Evolutionary conservation across 2,329 filamentous ascomycete species (phyloP).

Genomic region (Hortaea werneckii): DNA sequence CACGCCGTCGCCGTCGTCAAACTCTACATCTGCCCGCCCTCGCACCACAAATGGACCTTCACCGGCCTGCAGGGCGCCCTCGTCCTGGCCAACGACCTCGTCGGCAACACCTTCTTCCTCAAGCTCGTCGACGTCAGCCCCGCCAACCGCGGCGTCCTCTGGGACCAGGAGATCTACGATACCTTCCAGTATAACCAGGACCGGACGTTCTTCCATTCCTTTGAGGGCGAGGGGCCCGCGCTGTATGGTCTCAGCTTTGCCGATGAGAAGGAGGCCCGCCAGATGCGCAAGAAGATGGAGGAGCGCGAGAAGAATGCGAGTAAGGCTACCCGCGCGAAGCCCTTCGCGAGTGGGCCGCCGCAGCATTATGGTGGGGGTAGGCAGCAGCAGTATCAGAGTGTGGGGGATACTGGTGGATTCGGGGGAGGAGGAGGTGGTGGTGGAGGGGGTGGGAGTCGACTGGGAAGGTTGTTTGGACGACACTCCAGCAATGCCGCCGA

Average conservation of each 20-base stretch:
- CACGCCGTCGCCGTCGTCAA: conserved; percentile 87
- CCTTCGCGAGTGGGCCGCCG: conserved; percentile 16
- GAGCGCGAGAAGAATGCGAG: conserved; percentile 92
- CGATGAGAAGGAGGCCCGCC: conserved; percentile 95
- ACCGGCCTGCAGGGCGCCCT: conserved; percentile 86
- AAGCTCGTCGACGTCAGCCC: conserved; percentile 96
- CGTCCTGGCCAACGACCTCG: conserved; percentile 84
- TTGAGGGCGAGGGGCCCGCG: conserved; percentile 79
- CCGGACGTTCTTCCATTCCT: conserved; percentile 93
- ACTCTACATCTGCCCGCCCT: conserved; percentile 86
- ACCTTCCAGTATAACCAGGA: conserved; percentile 93
- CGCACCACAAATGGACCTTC: conserved; percentile 80
- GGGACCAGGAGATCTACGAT: conserved; percentile 97
- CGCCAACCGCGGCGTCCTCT: conserved; percentile 73
- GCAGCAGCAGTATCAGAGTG: conserved; percentile 8
- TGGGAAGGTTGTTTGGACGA: conserved; percentile 18
- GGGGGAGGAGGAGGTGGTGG: conserved; percentile 10
- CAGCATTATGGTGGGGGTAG: conserved; percentile 4
- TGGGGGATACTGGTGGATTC: conserved; percentile 7
- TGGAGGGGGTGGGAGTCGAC: conserved; percentile 9
- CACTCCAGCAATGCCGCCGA: conserved; percentile 15
- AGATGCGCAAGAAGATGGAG: conserved; percentile 95
- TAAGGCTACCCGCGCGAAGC: conserved; percentile 57
- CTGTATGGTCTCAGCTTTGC: conserved; percentile 82
- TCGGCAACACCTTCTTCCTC: conserved; percentile 93